Evolutionary conservation across 2,329 filamentous ascomycete genomes (phyloP).

Genomic region (Chrysosporium queenslandicum): DNA sequence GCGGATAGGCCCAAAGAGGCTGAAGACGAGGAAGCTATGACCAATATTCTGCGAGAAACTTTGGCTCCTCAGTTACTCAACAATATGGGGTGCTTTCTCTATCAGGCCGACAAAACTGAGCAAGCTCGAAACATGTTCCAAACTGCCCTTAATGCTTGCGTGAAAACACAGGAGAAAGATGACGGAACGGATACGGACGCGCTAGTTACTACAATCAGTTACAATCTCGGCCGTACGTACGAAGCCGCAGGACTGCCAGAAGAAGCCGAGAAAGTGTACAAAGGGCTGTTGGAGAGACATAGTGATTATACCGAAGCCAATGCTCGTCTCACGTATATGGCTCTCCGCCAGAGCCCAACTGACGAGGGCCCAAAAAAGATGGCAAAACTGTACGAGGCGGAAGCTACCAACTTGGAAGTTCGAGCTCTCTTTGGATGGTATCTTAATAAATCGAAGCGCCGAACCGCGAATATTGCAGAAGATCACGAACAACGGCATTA

Average conservation of each 20-base stretch:
- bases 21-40: conserved; percentile 50
- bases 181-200: conserved; percentile 75
- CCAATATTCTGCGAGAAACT: conserved; percentile 58
- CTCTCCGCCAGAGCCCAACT: conserved; percentile 65
- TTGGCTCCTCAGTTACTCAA: conserved; percentile 86
- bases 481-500: conserved; percentile 89
- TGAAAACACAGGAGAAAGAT: conserved; percentile 67
- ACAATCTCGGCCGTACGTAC: conserved; percentile 88
- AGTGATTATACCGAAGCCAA: conserved; percentile 86
- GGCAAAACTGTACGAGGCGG: conserved; percentile 72
- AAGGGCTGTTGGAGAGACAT: conserved; percentile 73
- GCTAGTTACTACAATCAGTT: conserved; percentile 89
- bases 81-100: conserved; percentile 95
- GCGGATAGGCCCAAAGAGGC: conserved; percentile 54
- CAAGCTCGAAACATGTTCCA: conserved; percentile 81
- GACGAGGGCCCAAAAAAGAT: conserved; percentile 82
- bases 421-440: conserved; percentile 94
- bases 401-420: conserved; percentile 79
- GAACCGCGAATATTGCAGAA: conserved; percentile 67
- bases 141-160: conserved; percentile 77
- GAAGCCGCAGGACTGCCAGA: conserved; percentile 73
- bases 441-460: conserved; percentile 77
- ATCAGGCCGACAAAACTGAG: conserved; percentile 71
- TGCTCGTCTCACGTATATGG: conserved; percentile 81
- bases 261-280: conserved; percentile 79